Percentiles rank a stretch among this genome's conserved stretches.
phyloP scores from a whole-genome alignment of 2,329 filamentous ascomycete species.

The Pseudogymnoascus sp. region DNA sequence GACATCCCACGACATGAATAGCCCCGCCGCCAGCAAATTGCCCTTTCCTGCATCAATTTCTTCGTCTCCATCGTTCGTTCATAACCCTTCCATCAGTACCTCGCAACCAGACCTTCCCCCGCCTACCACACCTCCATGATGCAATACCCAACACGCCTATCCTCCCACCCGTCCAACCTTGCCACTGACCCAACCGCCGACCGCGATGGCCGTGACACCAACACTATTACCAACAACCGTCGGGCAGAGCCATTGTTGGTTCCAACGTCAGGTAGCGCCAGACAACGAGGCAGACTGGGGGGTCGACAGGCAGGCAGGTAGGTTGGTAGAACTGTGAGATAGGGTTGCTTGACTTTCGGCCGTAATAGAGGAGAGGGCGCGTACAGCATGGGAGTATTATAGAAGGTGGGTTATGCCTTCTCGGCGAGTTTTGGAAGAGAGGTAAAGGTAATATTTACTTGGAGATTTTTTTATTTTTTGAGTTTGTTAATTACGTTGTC shows the following conservation, averaged over 20 bases:
- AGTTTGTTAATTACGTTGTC: neutral
- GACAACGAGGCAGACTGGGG: neutral
- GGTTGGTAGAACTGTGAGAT: neutral
- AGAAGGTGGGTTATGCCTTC: neutral
- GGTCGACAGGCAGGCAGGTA: neutral
- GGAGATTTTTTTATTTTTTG: neutral
- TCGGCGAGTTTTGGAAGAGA: neutral
- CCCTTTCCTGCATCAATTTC: neutral
- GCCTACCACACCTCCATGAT: neutral
- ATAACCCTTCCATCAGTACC: too few species aligned
- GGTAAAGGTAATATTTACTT: neutral
- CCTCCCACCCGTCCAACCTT: neutral
- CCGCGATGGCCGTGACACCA: neutral
- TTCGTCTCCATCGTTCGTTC: too few species aligned
- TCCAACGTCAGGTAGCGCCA: neutral
- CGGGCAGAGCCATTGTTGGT: neutral
- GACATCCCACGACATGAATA: neutral
- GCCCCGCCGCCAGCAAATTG: neutral
- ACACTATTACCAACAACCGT: neutral
- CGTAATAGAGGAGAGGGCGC: neutral
- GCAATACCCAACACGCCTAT: neutral
- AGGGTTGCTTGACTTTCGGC: neutral
- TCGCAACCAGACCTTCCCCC: neutral
- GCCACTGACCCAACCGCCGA: neutral
- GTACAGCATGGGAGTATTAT: neutral